Base-by-base conservation (phyloP, 2,329 filamentous ascomycete genomes). In the Cladobotryum protrusum region DNA sequence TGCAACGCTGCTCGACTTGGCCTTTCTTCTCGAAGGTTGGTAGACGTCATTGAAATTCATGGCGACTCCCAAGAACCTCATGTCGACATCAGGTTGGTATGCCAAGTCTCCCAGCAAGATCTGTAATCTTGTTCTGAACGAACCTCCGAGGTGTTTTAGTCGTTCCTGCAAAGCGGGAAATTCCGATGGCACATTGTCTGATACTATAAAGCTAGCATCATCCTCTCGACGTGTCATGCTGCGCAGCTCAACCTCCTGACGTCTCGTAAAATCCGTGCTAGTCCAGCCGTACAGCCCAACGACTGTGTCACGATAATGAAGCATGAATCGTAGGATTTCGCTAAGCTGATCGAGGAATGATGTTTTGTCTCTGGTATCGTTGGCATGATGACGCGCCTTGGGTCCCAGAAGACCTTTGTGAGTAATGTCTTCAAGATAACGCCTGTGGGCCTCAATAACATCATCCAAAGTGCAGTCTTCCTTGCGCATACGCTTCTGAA, bases 11-110 rank as follows among this genome's bases (percentile, higher is more conserved):
- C 59, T 53, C 5, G 60, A 46, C 67, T 73, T 76, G 52, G 77
- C 71, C 69, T 83, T 83, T 65, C 84, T 79, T 60, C 83, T 77
- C 41, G 84, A 80, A 13, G 89, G 87, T 68, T 88, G 81, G 68
- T 97, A 97, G 20, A 95, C 87, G 65, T 97, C 92, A 69, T 99
- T 99, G 70, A 97, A 99, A 70, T 97, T 99, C 89, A 99, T 97
- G 37, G 93, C 88, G 43, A 97, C 90, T 36, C 89, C 93, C 57
- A 99, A 72, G 74, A 97, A 97, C 48, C 92, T 79, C 83, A 99
- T 89, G 67, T 99, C 93, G 46, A 91, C 85, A 66, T 99, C 93
- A 1, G 90, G 86, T 69, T 97, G 92, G 69, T 95, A 92, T 8
- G 89, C 87, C 55, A 99, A 68, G 66, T 99, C 95, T 13, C 93